Evolutionary conservation across 345 rosid genomes (phyloP), one percentile per base, ranked within the genome.

Genomic region (Syzygium oleosum): DNA sequence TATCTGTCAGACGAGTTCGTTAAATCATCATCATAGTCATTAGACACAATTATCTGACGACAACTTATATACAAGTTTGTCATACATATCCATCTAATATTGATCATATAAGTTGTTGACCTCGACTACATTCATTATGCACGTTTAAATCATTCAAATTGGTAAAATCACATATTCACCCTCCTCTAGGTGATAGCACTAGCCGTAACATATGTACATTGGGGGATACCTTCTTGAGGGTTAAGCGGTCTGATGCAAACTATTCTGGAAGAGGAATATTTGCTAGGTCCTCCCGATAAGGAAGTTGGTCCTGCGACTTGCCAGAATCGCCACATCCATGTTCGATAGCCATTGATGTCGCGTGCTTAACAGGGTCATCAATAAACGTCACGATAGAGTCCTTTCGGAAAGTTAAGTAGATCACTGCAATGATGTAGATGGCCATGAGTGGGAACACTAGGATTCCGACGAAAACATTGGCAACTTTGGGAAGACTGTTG

Each of bases 371-470:
- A 7, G 94, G 93, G 23, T 92, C 91, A 5, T 90, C 83, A 17
- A 22, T 1, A 25, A 84, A 94, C 0, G 95, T 94, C 5, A 86
- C 89, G 3, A 52, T 92, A 2, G 27, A 84, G 89, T 95, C 95
- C 84, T 91, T 94, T 43, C 95, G 87, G 17, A 94, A 85, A 9
- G 94, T 90, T 21, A 95, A 89, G 87, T 93, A 95, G 54, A 93
- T 88, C 11, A 95, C 79, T 11, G 96, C 46, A 0, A 91, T 43
- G 27, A 94, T 31, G 87, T 95, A 95, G 80, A 91, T 19, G 6
- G 89, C 92, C 95, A 94, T 93, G 2, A 93, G 86, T 3, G 96
- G 96, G 85, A 95, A 94, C 1, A 95, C 94, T 7, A 91, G 3
- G 52, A 94, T 87, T 8, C 95, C 98, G 0, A 94, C 90, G 51